Base-by-base conservation (phyloP, 495 filamentous ascomycete species). In the Hypoxylon subgilvum region DNA sequence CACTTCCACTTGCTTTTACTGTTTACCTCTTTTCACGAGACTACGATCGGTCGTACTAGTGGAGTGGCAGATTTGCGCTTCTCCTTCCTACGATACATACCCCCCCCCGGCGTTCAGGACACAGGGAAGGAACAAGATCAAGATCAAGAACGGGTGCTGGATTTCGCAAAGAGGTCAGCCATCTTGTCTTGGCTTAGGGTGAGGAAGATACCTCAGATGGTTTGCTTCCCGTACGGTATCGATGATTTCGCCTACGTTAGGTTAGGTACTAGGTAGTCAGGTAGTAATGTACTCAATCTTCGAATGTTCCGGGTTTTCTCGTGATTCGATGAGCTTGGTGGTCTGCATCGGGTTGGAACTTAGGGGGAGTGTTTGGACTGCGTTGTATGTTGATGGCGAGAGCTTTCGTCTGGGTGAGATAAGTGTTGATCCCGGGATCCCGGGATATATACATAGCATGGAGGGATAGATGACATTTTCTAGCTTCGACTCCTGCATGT, bases 1-100 rank as follows among this genome's bases (percentile, higher is more conserved):
- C 12, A 35, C 9, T 35, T 35, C 13, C 27, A 30, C 13, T 9
- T 40, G n/a, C n/a, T n/a, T n/a, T n/a, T n/a, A n/a, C n/a, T n/a
- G n/a, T n/a, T n/a, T n/a, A n/a, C n/a, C 52, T 52, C 41, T 32
- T 52, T 22, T 49, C 13, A 38, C 25, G 46, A 45, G 46, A 34
- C 36, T n/a, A 43, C 52, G 35, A 27, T 19, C 51, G 6, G 7
- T 22, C 30, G 52, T 49, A n/a, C n/a, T n/a, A n/a, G 36, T 34
- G 19, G 36, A 40, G 30, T n/a, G 31, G 45, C 13, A 9, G 22
- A 31, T 25, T 40, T 31, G 44, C 38, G 38, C 53, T 54, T 42
- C 53, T 63, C 42, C 31, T 57, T 63, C 42, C 31, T 58, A 54
- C 53, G 28, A 44, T 54, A 54, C 53, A 54, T 64, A 58, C 61